Percentiles rank a stretch among this genome's conserved stretches.
Evolutionary conservation across 805 yeast species (phyloP).

Genomic region (Clavispora phyllophila): DNA sequence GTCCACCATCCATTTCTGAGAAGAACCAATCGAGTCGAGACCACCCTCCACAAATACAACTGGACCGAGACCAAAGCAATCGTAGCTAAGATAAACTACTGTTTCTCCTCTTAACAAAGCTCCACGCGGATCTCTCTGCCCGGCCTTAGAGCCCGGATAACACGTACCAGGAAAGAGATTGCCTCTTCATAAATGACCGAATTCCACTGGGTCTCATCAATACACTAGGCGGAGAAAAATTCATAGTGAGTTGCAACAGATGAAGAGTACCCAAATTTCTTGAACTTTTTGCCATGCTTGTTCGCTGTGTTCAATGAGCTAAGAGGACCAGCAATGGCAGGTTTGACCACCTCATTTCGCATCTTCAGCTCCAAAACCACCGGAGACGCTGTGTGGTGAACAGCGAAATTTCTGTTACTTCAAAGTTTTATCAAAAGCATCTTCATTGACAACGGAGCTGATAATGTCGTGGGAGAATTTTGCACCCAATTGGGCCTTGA

Average conservation of each 20-base stretch:
- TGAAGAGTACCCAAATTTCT: slow-evolving; percentile 9
- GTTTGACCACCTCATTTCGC: slow-evolving; percentile 48
- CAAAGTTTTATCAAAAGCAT: slow-evolving; percentile 37
- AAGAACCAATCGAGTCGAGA: slow-evolving; percentile 1
- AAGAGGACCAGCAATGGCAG: slow-evolving; percentile 39
- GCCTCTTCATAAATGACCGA: slow-evolving; percentile 45
- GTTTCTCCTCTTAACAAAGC: slow-evolving; percentile 38
- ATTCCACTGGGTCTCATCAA: slow-evolving; percentile 37
- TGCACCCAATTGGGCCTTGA: too few species aligned
- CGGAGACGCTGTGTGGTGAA: slow-evolving; percentile 61
- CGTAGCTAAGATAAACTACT: slow-evolving; percentile 34
- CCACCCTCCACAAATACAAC: slow-evolving; percentile 35
- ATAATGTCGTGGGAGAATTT: too few species aligned
- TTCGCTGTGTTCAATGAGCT: slow-evolving; percentile 10
- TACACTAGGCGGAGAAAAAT: background rate
- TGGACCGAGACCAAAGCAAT: slow-evolving; percentile 50
- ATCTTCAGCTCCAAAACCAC: slow-evolving; percentile 42
- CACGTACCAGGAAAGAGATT: background rate
- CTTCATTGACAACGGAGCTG: background rate
- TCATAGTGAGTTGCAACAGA: slow-evolving; percentile 8
- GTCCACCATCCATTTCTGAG: too few species aligned
- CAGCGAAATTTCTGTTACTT: slow-evolving; percentile 46
- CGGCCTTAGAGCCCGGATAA: slow-evolving; percentile 3
- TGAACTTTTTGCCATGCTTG: slow-evolving; percentile 6
- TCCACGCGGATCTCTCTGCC: slow-evolving; percentile 37